Percentiles rank a stretch among this genome's conserved stretches.
Evolutionary conservation across 305 asterid species (phyloP).

Genomic region (Solanum chacoense): DNA sequence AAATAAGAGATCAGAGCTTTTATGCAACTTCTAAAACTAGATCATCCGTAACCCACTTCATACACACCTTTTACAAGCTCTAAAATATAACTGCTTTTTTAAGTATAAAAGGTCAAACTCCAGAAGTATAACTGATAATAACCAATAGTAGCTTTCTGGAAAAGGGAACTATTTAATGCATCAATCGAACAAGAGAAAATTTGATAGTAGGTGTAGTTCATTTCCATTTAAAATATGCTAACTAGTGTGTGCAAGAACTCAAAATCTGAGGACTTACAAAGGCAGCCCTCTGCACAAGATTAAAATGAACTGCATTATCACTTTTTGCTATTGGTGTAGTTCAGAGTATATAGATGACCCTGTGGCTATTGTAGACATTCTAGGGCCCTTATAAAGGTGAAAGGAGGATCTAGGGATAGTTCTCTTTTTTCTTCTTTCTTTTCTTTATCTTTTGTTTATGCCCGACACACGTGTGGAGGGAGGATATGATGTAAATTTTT

Average conservation of each 20-base stretch:
- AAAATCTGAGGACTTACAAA: background rate
- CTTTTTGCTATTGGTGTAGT: too few relatives aligned
- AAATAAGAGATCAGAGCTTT: background rate
- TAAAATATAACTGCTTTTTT: background rate
- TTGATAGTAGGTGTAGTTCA: background rate
- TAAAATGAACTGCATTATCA: too few relatives aligned
- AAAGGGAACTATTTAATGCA: background rate
- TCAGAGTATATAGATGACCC: too few relatives aligned
- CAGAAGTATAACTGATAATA: background rate
- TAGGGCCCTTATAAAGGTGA: too few relatives aligned
- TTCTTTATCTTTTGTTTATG: too few relatives aligned
- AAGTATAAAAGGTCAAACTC: background rate
- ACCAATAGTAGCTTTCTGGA: background rate
- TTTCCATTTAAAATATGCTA: background rate
- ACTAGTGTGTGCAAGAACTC: background rate
- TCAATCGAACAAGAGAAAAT: background rate
- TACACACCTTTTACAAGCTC: background rate
- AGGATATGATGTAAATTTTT: too few relatives aligned
- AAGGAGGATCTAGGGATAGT: too few relatives aligned
- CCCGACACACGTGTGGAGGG: too few relatives aligned
- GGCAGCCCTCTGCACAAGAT: too few relatives aligned
- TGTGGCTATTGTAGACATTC: too few relatives aligned
- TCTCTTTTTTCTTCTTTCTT: too few relatives aligned
- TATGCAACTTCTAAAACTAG: background rate
- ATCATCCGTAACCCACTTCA: background rate